Percentiles rank a stretch among this genome's conserved stretches.
Evolutionary conservation across 2,329 filamentous ascomycete species (phyloP).

Genomic region (Colletotrichum somersetense): DNA sequence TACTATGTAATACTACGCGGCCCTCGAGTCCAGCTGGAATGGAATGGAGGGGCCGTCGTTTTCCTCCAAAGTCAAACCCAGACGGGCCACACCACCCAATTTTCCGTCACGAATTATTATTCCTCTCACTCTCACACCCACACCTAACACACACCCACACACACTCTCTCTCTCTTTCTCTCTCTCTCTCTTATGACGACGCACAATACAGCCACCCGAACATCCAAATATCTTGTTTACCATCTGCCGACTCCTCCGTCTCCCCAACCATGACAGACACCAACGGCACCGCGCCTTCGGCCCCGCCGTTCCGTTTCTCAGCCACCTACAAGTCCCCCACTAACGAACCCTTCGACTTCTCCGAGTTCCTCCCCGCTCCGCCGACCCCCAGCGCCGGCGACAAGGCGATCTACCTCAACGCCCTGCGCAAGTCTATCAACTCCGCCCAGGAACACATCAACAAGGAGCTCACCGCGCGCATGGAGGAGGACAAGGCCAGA

Average conservation of each 20-base stretch:
- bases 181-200: conserved; percentile 6
- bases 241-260: background rate
- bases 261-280: conserved; percentile 15
- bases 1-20: background rate
- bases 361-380: conserved; percentile 53
- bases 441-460: conserved; percentile 77
- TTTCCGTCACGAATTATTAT: conserved; percentile 30
- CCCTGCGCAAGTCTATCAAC: conserved; percentile 68
- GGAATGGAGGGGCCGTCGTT: conserved; percentile 21
- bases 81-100: conserved; percentile 25
- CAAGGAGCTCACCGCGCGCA: conserved; percentile 76
- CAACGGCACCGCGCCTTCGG: conserved; percentile 22
- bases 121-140: background rate
- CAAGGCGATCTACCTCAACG: conserved; percentile 70
- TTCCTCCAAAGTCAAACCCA: conserved; percentile 5
- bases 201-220: background rate
- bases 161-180: background rate
- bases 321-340: conserved; percentile 68
- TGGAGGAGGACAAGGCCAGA: conserved; percentile 77
- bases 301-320: conserved; percentile 51
- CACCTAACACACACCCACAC: background rate
- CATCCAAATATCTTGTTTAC: background rate
- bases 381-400: conserved; percentile 54
- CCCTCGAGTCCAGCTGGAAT: conserved; percentile 30
- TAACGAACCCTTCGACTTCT: conserved; percentile 61